A percentile compares a stretch with the other conserved stretches of the same genome.
Conservation (phyloP, 192 early-diverging fungal species). For the Podila verticillata region DNA sequence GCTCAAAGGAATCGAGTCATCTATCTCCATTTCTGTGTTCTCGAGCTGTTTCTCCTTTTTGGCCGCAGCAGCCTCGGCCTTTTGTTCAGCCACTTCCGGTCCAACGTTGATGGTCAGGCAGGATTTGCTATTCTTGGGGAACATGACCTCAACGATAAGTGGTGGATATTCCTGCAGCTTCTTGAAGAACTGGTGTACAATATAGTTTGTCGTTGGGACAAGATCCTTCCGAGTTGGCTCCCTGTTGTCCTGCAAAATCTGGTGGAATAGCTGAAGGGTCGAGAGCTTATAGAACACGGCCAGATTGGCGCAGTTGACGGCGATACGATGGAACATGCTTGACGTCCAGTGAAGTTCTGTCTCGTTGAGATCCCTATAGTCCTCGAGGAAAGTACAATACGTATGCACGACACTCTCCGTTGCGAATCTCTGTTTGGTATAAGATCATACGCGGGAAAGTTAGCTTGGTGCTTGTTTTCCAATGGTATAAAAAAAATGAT, state of each 20-base stretch:
- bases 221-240: slow-evolving; percentile 50
- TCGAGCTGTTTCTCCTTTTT: slow-evolving; percentile 44
- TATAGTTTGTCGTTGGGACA: slow-evolving; percentile 62
- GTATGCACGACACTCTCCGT: slow-evolving; percentile 59
- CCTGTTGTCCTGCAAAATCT: slow-evolving; percentile 51
- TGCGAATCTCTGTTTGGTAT: slow-evolving; percentile 60
- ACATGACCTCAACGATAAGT: slow-evolving; percentile 67
- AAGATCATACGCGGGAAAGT: neutral
- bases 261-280: slow-evolving; percentile 69
- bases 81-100: slow-evolving; percentile 12
- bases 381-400: slow-evolving; percentile 65
- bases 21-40: slow-evolving; percentile 40
- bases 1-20: slow-evolving; percentile 42
- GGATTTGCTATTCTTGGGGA: slow-evolving; percentile 51
- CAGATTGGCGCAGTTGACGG: slow-evolving; percentile 63
- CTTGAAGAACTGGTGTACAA: slow-evolving; percentile 65
- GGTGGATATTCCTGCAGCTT: slow-evolving; percentile 62
- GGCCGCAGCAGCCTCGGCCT: neutral
- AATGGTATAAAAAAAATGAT: slow-evolving; percentile 12
- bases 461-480: slow-evolving; percentile 9
- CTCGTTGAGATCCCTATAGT: slow-evolving; percentile 61
- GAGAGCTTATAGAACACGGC: slow-evolving; percentile 73
- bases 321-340: slow-evolving; percentile 73
- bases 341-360: slow-evolving; percentile 63
- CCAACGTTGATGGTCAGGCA: slow-evolving; percentile 51